Evolutionary conservation across 2,329 filamentous ascomycete genomes (phyloP).

Genomic region (Escovopsis sp.): DNA sequence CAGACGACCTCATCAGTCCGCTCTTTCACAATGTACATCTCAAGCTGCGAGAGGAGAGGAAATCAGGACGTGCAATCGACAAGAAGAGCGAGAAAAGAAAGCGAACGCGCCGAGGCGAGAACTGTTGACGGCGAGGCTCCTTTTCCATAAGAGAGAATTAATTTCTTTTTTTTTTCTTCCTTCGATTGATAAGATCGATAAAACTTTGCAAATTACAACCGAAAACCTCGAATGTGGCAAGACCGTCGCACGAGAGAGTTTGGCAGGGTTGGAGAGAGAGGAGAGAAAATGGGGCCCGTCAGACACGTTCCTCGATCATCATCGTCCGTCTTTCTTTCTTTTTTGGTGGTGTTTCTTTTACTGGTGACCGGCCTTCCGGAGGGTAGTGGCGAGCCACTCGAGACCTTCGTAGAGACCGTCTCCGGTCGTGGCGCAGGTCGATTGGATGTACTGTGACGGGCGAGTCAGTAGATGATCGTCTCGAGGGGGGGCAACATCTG

Average conservation of each 20-base stretch:
- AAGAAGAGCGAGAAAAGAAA: too few species aligned
- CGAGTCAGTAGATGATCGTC: conserved; percentile 10
- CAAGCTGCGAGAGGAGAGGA: not conserved
- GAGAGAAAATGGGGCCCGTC: conserved; percentile 18
- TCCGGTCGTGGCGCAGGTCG: conserved; percentile 95
- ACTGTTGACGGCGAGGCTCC: too few species aligned
- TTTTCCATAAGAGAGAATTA: too few species aligned
- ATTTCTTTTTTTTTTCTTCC: not conserved
- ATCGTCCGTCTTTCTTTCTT: conserved; percentile 8
- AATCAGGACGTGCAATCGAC: too few species aligned
- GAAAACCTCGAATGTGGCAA: conserved; percentile 31
- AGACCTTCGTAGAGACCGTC: conserved; percentile 99
- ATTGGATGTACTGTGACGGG: conserved; percentile 79
- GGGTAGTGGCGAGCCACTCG: conserved; percentile 75
- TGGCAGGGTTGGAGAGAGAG: conserved; percentile 20
- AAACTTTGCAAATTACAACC: conserved; percentile 45
- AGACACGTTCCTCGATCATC: conserved; percentile 18
- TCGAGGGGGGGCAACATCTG: not conserved
- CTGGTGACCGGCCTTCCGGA: conserved; percentile 59
- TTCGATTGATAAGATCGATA: conserved; percentile 27
- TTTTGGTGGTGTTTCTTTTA: conserved; percentile 31
- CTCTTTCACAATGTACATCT: not conserved
- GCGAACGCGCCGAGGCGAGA: too few species aligned
- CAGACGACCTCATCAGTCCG: too few species aligned
- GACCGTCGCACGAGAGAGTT: conserved; percentile 25